A percentile compares a stretch with the other conserved stretches of the same genome.
These are phyloP conservation scores for Jaltomata sinuosa DNA, from an alignment of 257 asterid species.

Conservation along the genomic window DNA sequence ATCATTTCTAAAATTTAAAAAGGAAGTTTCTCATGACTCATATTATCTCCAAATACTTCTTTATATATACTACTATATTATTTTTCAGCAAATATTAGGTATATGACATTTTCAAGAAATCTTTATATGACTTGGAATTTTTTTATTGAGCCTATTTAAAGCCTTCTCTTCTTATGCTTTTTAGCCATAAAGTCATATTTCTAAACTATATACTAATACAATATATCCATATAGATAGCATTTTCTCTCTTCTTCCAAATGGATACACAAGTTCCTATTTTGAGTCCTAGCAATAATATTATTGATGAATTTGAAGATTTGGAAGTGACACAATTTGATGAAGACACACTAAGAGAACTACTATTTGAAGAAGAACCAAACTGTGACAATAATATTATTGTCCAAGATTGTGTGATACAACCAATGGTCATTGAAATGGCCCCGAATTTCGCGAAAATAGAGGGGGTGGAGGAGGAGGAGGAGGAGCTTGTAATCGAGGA, in stretches of 20 bases:
- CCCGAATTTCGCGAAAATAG: not conserved
- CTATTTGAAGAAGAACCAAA: not conserved
- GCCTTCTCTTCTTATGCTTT: not conserved
- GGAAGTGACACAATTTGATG: slow-evolving; percentile 9
- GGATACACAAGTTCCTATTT: not conserved
- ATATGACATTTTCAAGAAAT: not conserved
- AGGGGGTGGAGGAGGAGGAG: not conserved
- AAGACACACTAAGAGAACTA: not conserved
- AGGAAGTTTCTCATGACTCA: not conserved
- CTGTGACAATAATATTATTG: not conserved
- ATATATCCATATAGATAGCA: not conserved
- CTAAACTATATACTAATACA: not conserved
- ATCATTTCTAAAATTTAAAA: not conserved
- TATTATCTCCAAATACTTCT: too few relatives aligned
- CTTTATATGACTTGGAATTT: not conserved
- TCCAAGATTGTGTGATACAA: not conserved
- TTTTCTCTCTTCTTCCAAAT: not conserved
- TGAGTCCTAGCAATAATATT: not conserved
- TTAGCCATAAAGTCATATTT: not conserved
- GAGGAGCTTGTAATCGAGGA: not conserved
- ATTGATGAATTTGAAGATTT: slow-evolving; percentile 3
- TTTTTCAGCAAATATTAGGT: not conserved
- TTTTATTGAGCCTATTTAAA: not conserved
- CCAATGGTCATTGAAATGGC: not conserved
- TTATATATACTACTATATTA: not conserved